Conservation (phyloP, 768 basidiomycete genomes). For the Suillus plorans region DNA sequence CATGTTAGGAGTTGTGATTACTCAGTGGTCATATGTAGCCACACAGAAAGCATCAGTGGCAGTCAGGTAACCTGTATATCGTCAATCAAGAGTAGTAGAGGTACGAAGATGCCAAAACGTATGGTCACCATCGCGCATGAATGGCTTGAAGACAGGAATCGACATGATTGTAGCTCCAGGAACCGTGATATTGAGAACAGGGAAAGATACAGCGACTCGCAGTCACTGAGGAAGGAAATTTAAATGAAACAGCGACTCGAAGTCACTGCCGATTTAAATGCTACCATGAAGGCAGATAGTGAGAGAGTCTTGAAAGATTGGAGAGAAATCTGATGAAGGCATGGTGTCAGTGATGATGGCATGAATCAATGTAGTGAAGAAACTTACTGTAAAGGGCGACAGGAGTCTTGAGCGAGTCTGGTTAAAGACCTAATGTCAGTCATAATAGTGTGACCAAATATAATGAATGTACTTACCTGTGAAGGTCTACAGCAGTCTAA, state of each 20-base stretch:
- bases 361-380: background rate
- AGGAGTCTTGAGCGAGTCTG: background rate
- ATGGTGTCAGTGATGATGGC: background rate
- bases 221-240: background rate
- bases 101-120: background rate
- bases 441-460: background rate
- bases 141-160: background rate
- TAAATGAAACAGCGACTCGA: background rate
- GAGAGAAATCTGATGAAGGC: background rate
- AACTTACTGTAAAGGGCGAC: background rate
- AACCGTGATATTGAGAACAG: background rate
- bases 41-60: background rate
- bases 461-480: background rate
- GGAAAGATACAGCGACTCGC: background rate
- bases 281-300: background rate
- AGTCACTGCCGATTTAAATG: background rate
- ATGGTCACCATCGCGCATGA: background rate
- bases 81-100: background rate
- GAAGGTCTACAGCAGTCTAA: too few species aligned
- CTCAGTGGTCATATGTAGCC: background rate
- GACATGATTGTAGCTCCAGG: background rate
- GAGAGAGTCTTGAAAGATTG: background rate
- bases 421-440: background rate
- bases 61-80: background rate
- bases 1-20: background rate